Evolutionary conservation across 306 rosid species (phyloP), one percentile per base, ranked within the genome.

Genomic region (Quercus glauca): DNA sequence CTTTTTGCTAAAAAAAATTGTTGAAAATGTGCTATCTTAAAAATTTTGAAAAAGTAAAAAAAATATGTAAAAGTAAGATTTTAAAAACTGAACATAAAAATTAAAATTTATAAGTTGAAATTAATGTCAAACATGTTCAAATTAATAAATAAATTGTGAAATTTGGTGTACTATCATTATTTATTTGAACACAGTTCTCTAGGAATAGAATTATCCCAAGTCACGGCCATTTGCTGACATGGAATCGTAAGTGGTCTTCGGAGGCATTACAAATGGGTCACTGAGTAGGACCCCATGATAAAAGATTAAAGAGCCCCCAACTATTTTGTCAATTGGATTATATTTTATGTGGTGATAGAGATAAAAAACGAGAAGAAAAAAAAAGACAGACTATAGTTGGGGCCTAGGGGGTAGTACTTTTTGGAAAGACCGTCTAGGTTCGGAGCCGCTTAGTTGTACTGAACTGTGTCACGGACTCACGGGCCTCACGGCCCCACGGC

Each of bases 371-470:
- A 41, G 45, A 41, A 41, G 12, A 8, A 2, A 8, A 41, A 7
- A 41, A 19, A 28, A 14, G 45, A 74, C 12, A 37, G 0, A 49
- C 53, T 45, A 12, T 45, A 45, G 53, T 35, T 15, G 15, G 18
- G 13, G 7, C 29, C 10, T 10, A 2, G 0, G 23, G 23, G 33
- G 21, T 1, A 4, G 29, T 2, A 23, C 77, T 69, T 57, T 70
- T 8, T 0, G 1, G 0, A 21, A 77, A 73, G 69, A 35, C 4
- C 23, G 74, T 82, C 70, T 3, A 58, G 73, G 71, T 76, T 82
- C 85, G 74, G 75, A 26, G 73, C 70, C 17, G 76, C 81, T 73
- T 75, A 10, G 86, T 73, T 82, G 91, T 78, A 84, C 82, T 49
- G 17, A 71, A 76, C 60, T 55, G 41, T 13, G 81, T 78, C 83